Base-by-base conservation (phyloP, 2,329 filamentous ascomycete species). In the Calonectria multiphialidica region DNA sequence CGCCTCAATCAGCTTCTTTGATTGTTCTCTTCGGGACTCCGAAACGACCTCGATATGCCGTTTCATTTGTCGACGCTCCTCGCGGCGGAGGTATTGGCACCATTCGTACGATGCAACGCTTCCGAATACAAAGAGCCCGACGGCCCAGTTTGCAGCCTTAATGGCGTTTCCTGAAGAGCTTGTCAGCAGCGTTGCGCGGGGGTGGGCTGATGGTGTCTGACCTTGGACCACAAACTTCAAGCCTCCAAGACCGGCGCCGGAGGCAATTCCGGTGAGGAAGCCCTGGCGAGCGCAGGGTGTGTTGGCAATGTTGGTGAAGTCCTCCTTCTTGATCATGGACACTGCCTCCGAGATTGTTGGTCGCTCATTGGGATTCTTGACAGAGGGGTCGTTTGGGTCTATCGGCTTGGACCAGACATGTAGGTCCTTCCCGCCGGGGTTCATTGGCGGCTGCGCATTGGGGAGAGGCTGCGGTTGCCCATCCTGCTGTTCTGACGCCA, bases 271-370 rank as follows among this genome's bases (percentile, higher is more conserved):
- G 1, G 94, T 92, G 77, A 98, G 86, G 66, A 98, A 87, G 2
- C 94, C 93, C 81, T 98, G 93, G 73, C 96, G 89, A 23, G 95
- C 93, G 83, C 97, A 98, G 0, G 96, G 96, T 70, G 92, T 90
- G 83, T 93, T 93, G 82, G 96, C 93, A 66, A 97, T 87, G 53
- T 91, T 90, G 53, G 91, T 83, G 75, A 96, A 93, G 79, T 96
- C 94, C 45, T 92, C 87, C 45, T 88, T 81, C 73, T 91, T 91
- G 73, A 96, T 92, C 59, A 88, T 90, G 73, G 91, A 89, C 62
- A 96, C 86, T 1, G 91, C 94, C 49, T 95, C 92, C 44, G 78
- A 59, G 82, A 90, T 68, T 85, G 87, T 74, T 80, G 82, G 80
- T 82, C 83, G 76, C 82, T 77, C 67, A 63, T 77, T 80, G 61